These are phyloP conservation scores for Lodderomyces jiufengensis DNA, from an alignment of 1,139 yeast species.

Conservation along the genomic window DNA sequence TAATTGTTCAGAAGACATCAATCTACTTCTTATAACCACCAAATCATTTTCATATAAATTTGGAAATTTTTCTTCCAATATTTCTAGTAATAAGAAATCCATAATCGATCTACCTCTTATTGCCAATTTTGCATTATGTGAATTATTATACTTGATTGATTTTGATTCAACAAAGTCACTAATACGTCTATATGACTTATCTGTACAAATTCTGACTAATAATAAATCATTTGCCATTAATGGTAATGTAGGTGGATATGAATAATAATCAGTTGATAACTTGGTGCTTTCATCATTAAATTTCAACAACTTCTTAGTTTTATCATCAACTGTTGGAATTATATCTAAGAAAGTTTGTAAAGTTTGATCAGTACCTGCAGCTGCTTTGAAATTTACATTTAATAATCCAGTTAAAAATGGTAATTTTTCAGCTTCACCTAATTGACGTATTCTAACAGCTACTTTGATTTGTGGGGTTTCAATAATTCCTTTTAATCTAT, in stretches of 20 bases:
- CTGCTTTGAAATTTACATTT: constrained; percentile 31
- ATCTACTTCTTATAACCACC: constrained; percentile 21
- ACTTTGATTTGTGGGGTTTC: constrained; percentile 37
- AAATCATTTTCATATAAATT: constrained; percentile 34
- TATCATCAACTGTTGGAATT: constrained; percentile 1
- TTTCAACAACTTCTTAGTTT: background rate
- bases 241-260: constrained; percentile 38
- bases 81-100: constrained; percentile 25
- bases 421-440: constrained; percentile 29
- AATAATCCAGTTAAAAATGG: constrained; percentile 33
- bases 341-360: constrained; percentile 2
- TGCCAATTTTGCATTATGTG: constrained; percentile 34
- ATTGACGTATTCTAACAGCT: constrained; percentile 35
- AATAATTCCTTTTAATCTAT: constrained; percentile 17
- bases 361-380: constrained; percentile 3
- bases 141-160: constrained; percentile 21
- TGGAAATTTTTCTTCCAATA: constrained; percentile 31
- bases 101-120: constrained; percentile 28
- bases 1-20: constrained; percentile 24
- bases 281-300: no score
- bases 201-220: constrained; percentile 31
- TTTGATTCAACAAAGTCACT: constrained; percentile 32
- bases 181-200: constrained; percentile 38
- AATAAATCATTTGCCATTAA: constrained; percentile 27
- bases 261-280: constrained; percentile 1